Percentiles rank a stretch among this genome's conserved stretches.
These are phyloP conservation scores for Scheffersomyces stipitis DNA, from an alignment of 805 yeast genomes.

Conservation along the genomic window DNA sequence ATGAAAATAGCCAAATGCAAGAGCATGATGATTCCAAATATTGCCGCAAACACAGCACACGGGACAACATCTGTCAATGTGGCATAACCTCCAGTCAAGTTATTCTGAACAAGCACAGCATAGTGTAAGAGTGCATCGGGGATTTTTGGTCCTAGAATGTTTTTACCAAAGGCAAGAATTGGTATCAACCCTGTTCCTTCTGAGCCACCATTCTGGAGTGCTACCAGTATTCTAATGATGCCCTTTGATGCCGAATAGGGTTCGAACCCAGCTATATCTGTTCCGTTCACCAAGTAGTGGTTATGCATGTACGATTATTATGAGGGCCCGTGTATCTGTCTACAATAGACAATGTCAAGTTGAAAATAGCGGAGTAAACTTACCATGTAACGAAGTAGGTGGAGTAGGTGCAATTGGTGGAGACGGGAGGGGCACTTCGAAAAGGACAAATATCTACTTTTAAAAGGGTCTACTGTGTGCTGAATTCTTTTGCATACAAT, in stretches of 20 bases:
- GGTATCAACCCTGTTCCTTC: constrained; percentile 47
- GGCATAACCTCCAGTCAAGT: constrained; percentile 14
- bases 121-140: constrained; percentile 6
- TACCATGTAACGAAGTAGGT: too few relatives aligned
- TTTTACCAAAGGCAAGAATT: constrained; percentile 3
- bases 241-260: constrained; percentile 11
- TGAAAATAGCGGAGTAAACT: too few relatives aligned
- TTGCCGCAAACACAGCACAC: constrained; percentile 8
- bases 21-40: constrained; percentile 7
- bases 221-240: constrained; percentile 11
- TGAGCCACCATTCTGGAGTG: constrained; percentile 43
- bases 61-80: constrained; percentile 11
- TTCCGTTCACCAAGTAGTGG: not conserved
- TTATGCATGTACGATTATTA: too few relatives aligned
- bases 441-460: too few relatives aligned
- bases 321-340: too few relatives aligned
- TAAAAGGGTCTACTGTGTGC: too few relatives aligned
- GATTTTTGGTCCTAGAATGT: constrained; percentile 3
- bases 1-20: constrained; percentile 9
- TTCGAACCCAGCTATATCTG: not conserved
- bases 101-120: constrained; percentile 7
- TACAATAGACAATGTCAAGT: too few relatives aligned
- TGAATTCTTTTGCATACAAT: too few relatives aligned
- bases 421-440: too few relatives aligned
- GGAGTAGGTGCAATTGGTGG: too few relatives aligned